Percentiles rank a stretch among this genome's conserved stretches.
These are phyloP conservation scores for Aspergillus nanangensis DNA, from an alignment of 495 filamentous ascomycete species.

Conservation along the genomic window DNA sequence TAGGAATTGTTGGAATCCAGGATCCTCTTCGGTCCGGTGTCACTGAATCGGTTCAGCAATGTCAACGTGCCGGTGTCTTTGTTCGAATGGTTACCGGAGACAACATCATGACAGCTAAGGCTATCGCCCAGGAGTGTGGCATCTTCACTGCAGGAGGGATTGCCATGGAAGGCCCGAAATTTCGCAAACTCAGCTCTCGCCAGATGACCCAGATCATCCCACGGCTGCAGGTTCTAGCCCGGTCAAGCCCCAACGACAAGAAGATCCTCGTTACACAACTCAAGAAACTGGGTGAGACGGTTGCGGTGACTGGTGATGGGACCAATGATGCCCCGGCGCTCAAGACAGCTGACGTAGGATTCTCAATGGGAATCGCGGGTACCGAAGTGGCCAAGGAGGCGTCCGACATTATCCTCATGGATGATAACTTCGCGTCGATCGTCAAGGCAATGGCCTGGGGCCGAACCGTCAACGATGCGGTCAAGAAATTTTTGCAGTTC, in stretches of 20 bases:
- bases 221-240: slow-evolving; percentile 74
- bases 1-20: slow-evolving; percentile 82
- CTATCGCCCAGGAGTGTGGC: slow-evolving; percentile 79
- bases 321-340: slow-evolving; percentile 89
- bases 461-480: slow-evolving; percentile 80
- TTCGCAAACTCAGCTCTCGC: slow-evolving; percentile 61
- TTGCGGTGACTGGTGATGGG: slow-evolving; percentile 90
- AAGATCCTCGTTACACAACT: slow-evolving; percentile 72
- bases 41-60: slow-evolving; percentile 67
- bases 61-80: slow-evolving; percentile 73
- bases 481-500: slow-evolving; percentile 91
- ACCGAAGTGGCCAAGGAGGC: slow-evolving; percentile 93
- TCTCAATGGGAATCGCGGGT: slow-evolving; percentile 87
- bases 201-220: slow-evolving; percentile 71
- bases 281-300: slow-evolving; percentile 82
- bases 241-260: slow-evolving; percentile 84
- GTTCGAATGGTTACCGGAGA: slow-evolving; percentile 93
- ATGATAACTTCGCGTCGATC: slow-evolving; percentile 90
- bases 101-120: slow-evolving; percentile 78
- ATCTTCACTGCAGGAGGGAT: slow-evolving; percentile 72
- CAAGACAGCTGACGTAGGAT: slow-evolving; percentile 83
- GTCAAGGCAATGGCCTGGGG: slow-evolving; percentile 87
- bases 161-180: slow-evolving; percentile 79
- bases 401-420: slow-evolving; percentile 90
- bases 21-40: slow-evolving; percentile 80